Percentiles rank a stretch among this genome's conserved stretches.
Conservation (phyloP, 2,329 filamentous ascomycete species). For the Ophiostoma triangulosporum region DNA sequence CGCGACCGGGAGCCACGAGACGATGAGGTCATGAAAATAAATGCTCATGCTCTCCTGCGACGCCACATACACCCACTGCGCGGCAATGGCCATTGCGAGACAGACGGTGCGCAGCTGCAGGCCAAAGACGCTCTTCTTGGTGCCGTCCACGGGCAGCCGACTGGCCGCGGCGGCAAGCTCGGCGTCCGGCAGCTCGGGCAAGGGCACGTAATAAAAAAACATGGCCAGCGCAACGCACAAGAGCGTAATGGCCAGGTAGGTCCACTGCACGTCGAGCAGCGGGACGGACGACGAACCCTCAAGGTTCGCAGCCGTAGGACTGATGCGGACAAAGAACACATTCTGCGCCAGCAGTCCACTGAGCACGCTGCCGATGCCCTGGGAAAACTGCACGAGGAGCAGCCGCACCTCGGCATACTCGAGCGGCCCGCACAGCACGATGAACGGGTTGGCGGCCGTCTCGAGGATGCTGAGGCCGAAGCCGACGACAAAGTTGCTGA, state of each 20-base stretch:
- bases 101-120: slow-evolving; percentile 40
- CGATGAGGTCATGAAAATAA: slow-evolving; percentile 42
- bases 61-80: slow-evolving; percentile 69
- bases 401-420: slow-evolving; percentile 62
- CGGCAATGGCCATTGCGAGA: slow-evolving; percentile 56
- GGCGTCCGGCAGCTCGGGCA: slow-evolving; percentile 45
- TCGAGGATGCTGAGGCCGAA: slow-evolving; percentile 66
- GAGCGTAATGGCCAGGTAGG: slow-evolving; percentile 67
- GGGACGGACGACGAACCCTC: too few relatives aligned
- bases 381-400: slow-evolving; percentile 61
- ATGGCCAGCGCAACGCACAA: slow-evolving; percentile 58
- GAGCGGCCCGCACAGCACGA: slow-evolving; percentile 57
- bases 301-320: slow-evolving; percentile 31
- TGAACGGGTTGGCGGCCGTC: slow-evolving; percentile 66
- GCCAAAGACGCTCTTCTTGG: slow-evolving; percentile 30
- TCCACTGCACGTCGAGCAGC: slow-evolving; percentile 69
- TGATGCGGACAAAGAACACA: slow-evolving; percentile 53
- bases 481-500: slow-evolving; percentile 60
- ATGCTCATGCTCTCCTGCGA: slow-evolving; percentile 54
- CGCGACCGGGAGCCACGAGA: slow-evolving; percentile 24
- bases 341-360: slow-evolving; percentile 59
- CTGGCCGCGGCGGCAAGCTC: slow-evolving; percentile 37
- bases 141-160: slow-evolving; percentile 35
- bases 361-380: slow-evolving; percentile 61
- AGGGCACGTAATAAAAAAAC: slow-evolving; percentile 55